Evolutionary conservation across 148 eudicot species (phyloP).

Genomic region (Pouteria glomerata): DNA sequence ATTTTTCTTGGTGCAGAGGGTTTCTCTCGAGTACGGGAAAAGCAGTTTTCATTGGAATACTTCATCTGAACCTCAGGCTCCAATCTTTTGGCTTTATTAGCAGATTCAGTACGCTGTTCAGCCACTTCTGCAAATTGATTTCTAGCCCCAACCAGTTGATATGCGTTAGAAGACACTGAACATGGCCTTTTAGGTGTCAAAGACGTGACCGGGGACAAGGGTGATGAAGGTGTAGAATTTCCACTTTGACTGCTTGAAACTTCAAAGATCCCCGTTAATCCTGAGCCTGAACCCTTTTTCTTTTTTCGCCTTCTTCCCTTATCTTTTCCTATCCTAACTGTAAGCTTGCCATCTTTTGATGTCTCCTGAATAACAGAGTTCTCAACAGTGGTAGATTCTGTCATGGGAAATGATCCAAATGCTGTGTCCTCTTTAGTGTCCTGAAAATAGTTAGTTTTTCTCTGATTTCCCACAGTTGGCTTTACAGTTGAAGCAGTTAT

Average conservation of each 20-base stretch:
- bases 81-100: slow-evolving; percentile 13
- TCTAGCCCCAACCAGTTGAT: slow-evolving; percentile 18
- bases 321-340: slow-evolving; percentile 60
- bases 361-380: slow-evolving; percentile 23
- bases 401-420: slow-evolving; percentile 4
- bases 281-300: slow-evolving; percentile 42
- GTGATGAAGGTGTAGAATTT: slow-evolving; percentile 91
- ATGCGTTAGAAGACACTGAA: slow-evolving; percentile 27
- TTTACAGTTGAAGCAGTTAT: slow-evolving; percentile 15
- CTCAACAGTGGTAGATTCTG: slow-evolving; percentile 23
- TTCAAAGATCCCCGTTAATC: slow-evolving; percentile 47
- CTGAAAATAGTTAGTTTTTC: slow-evolving; percentile 9
- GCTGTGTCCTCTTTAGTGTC: slow-evolving; percentile 14
- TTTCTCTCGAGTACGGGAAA: slow-evolving; percentile 20
- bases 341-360: slow-evolving; percentile 41
- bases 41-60: slow-evolving; percentile 10
- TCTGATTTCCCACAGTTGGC: slow-evolving; percentile 9
- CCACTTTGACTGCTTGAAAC: slow-evolving; percentile 89
- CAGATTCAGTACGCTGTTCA: slow-evolving; percentile 10
- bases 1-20: slow-evolving; percentile 22
- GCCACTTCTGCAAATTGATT: slow-evolving; percentile 18
- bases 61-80: slow-evolving; percentile 21
- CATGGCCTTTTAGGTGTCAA: slow-evolving; percentile 34
- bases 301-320: slow-evolving; percentile 60
- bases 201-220: slow-evolving; percentile 54